Evolutionary conservation across 352 stramenopile species (phyloP).

Genomic region (Globisporangium viniferum): DNA sequence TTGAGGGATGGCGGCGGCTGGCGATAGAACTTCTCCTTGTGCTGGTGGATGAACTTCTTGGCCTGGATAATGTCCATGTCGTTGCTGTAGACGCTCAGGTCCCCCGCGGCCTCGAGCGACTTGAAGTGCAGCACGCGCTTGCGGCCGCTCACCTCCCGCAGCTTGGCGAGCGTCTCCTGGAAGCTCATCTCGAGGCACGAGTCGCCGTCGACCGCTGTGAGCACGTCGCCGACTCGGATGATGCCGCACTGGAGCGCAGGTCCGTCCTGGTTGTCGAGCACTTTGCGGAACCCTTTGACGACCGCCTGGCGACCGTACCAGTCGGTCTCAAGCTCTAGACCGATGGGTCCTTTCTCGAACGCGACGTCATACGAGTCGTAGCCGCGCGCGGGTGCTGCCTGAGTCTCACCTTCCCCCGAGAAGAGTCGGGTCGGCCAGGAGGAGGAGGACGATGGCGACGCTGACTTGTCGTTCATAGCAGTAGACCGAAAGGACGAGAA

Average conservation of each 20-base stretch:
- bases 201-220: slow-evolving; percentile 68
- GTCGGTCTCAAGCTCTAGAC: slow-evolving; percentile 68
- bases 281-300: slow-evolving; percentile 61
- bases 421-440: slow-evolving; percentile 14
- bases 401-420: slow-evolving; percentile 9
- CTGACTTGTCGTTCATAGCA: neutral
- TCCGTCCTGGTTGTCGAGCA: slow-evolving; percentile 44
- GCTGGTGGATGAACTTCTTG: slow-evolving; percentile 71
- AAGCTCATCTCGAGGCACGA: slow-evolving; percentile 73
- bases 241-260: slow-evolving; percentile 53
- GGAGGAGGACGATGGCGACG: neutral
- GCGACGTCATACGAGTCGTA: slow-evolving; percentile 74
- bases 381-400: slow-evolving; percentile 24
- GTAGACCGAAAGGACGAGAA: slow-evolving; percentile 7
- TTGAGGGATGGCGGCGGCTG: slow-evolving; percentile 11
- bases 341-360: slow-evolving; percentile 59
- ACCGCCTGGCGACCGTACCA: slow-evolving; percentile 72
- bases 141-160: slow-evolving; percentile 38
- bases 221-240: slow-evolving; percentile 65
- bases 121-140: slow-evolving; percentile 73
- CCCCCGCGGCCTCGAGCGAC: slow-evolving; percentile 56
- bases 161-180: slow-evolving; percentile 43
- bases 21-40: slow-evolving; percentile 78
- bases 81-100: slow-evolving; percentile 63
- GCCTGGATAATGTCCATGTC: slow-evolving; percentile 63